A percentile compares a stretch with the other conserved stretches of the same genome.
Conservation (phyloP, 106 monocot species). For the Acanthochlamys bracteata region DNA sequence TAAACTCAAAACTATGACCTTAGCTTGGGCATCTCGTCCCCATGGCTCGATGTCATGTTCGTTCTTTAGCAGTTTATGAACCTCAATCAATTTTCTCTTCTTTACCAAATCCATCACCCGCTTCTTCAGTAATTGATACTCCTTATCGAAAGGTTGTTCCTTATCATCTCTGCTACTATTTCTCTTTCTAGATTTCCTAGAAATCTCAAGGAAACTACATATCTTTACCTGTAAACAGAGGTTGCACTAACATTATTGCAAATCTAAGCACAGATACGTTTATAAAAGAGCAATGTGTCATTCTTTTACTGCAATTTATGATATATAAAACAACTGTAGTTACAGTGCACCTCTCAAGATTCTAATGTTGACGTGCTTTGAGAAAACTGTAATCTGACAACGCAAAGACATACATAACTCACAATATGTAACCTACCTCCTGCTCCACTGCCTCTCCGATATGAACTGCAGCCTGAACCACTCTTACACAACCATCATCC, state of each 20-base stretch:
- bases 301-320: too few species aligned
- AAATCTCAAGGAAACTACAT: constrained; percentile 56
- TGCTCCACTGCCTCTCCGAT: constrained; percentile 82
- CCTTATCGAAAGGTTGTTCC: constrained; percentile 17
- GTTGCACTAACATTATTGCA: too few species aligned
- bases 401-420: not conserved
- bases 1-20: constrained; percentile 24
- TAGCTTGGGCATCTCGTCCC: constrained; percentile 83
- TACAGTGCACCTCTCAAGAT: not conserved
- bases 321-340: too few species aligned
- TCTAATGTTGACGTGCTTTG: too few species aligned
- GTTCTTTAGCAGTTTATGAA: constrained; percentile 48
- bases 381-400: too few species aligned
- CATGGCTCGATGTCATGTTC: constrained; percentile 47
- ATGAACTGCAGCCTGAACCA: constrained; percentile 72
- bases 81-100: constrained; percentile 40
- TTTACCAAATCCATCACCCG: constrained; percentile 44
- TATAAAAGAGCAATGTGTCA: too few species aligned
- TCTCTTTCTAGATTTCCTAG: constrained; percentile 29
- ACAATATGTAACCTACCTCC: constrained; percentile 34
- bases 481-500: constrained; percentile 57
- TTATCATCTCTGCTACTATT: constrained; percentile 13
- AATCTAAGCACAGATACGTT: too few species aligned
- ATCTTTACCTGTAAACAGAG: constrained; percentile 46
- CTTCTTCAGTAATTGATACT: constrained; percentile 33